These are phyloP conservation scores for Xylariales sp. DNA, from an alignment of 2,329 filamentous ascomycete species.

Conservation along the genomic window DNA sequence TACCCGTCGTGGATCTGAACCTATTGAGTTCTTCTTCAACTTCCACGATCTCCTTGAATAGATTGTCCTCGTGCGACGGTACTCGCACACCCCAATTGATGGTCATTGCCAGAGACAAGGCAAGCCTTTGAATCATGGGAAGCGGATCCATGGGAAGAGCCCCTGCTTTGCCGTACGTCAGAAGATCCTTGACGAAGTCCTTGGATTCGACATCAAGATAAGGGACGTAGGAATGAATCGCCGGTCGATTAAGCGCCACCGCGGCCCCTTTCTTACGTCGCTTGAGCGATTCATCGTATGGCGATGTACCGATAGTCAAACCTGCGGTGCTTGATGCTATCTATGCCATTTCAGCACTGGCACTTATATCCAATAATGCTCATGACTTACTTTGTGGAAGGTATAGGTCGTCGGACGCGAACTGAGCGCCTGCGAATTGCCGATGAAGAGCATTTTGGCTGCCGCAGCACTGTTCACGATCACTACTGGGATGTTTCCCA, in stretches of 20 bases:
- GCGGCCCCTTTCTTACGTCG: constrained; percentile 71
- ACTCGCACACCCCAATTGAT: constrained; percentile 78
- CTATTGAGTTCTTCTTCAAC: constrained; percentile 74
- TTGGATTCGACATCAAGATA: constrained; percentile 75
- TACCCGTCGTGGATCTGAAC: constrained; percentile 74
- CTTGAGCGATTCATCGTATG: constrained; percentile 81
- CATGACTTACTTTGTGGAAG: constrained; percentile 61
- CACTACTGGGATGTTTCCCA: constrained; percentile 68
- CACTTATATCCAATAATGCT: neutral
- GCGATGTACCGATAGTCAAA: constrained; percentile 78
- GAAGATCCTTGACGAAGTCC: constrained; percentile 67
- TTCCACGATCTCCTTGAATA: constrained; percentile 68
- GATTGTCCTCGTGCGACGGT: constrained; percentile 59
- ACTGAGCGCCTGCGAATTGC: constrained; percentile 71
- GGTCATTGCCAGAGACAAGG: constrained; percentile 71
- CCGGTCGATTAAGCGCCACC: constrained; percentile 71
- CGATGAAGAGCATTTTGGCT: constrained; percentile 71
- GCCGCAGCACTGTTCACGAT: constrained; percentile 76
- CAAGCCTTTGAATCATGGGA: constrained; percentile 69
- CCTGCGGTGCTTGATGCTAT: constrained; percentile 68
- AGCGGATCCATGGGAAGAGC: constrained; percentile 63
- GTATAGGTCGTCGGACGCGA: constrained; percentile 76
- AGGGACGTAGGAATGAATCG: constrained; percentile 74
- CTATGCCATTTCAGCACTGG: constrained; percentile 9
- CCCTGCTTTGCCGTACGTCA: constrained; percentile 59